Base-by-base conservation (phyloP, 352 stramenopile genomes). In the Pythium folliculosum region DNA sequence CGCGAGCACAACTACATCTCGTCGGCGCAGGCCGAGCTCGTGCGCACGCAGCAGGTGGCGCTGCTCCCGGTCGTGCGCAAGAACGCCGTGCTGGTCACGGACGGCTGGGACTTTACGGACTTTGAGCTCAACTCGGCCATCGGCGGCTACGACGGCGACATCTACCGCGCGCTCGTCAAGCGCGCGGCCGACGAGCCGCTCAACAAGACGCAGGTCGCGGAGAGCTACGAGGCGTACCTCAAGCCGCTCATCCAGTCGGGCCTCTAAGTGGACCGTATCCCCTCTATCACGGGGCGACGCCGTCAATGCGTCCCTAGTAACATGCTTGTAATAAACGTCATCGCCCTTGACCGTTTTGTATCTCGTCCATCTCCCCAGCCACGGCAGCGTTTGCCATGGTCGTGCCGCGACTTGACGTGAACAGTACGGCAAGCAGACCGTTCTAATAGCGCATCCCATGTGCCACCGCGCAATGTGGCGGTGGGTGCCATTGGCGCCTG, bases 81-180 rank as follows among this genome's bases (percentile, higher is more conserved):
- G 63, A 86, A 86, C 65, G 73, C 66, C 16, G 71, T 88, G 16
- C 51, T 83, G 52, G 65, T 86, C 16, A 83, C 76, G n/a, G 71
- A 83, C 38, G 68, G 53, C 14, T 81, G 73, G 69, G 67, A 78
- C 60, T 79, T 75, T 19, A 84, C 32, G 2, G 81, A 90, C 65
- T 87, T 87, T 40, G 80, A 89, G 61, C 63, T 90, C 6, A 84
- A 86, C 72, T 90, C 82, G 72, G 78, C 78, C 21, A 88, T 90
- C 38, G 80, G 82, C 0, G 66, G 78, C 17, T 91, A 86, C 68
- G 82, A 91, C 44, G 80, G 82, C 19, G 82, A 91, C 60, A 77
- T 91, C 0, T 91, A 91, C 72, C 78, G 78, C 32, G 82, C 81
- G 30, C 30, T 92, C 32, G 76, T 89, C 10, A 58, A 73, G 55